Evolutionary conservation across 108 stramenopile genomes (phyloP).

Genomic region (Skeletonema grethae): DNA sequence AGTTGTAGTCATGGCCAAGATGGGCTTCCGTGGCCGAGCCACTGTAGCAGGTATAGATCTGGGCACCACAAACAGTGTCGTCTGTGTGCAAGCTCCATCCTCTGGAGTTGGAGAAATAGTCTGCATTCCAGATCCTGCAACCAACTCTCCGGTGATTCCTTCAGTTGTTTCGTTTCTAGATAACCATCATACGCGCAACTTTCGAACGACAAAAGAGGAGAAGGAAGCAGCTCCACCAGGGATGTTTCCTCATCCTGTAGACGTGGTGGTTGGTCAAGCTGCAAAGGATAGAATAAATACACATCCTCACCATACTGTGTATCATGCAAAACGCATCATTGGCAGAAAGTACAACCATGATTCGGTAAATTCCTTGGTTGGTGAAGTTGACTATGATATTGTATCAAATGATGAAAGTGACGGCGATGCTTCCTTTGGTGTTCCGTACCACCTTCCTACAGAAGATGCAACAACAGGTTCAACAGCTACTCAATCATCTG

Average conservation of each 20-base stretch:
- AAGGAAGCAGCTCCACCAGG: conserved; percentile 33
- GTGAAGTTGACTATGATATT: conserved; percentile 77
- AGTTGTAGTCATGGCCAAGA: conserved; percentile 75
- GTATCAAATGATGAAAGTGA: conserved; percentile 26
- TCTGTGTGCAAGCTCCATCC: conserved; percentile 80
- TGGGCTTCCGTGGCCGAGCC: conserved; percentile 83
- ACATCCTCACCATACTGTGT: conserved; percentile 86
- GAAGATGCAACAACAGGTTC: conserved; percentile 3
- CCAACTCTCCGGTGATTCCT: conserved; percentile 72
- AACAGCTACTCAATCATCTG: not conserved
- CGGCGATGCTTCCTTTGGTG: conserved; percentile 39
- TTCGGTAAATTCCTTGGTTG: conserved; percentile 55
- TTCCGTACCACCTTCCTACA: conserved; percentile 45
- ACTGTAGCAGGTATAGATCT: conserved; percentile 86
- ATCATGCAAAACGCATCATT: conserved; percentile 85
- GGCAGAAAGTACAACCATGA: conserved; percentile 58
- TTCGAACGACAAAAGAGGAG: conserved; percentile 43
- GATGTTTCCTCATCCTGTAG: conserved; percentile 65
- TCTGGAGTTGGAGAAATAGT: conserved; percentile 81
- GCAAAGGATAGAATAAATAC: conserved; percentile 81
- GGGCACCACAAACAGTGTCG: conserved; percentile 87
- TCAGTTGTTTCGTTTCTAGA: conserved; percentile 89
- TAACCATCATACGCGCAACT: conserved; percentile 46
- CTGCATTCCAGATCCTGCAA: conserved; percentile 77
- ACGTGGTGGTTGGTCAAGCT: conserved; percentile 71